Evolutionary conservation across 2,329 filamentous ascomycete genomes (phyloP), one percentile per base, ranked within the genome.

Genomic region (Penicillium frequentans): DNA sequence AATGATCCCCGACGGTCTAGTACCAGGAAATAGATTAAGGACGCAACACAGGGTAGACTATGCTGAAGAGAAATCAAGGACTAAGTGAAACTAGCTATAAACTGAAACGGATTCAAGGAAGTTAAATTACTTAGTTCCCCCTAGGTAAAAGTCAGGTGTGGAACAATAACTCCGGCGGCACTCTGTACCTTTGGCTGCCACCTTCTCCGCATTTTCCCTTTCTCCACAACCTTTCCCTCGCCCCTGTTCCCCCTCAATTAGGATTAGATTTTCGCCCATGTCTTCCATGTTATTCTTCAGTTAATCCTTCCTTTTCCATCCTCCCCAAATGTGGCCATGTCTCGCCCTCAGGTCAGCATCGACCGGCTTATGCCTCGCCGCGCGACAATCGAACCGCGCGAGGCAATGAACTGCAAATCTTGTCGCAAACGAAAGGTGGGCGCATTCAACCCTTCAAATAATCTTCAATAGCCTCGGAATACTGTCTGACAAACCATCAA

Each of bases 401-500:
- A 96, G 80, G 90, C 90, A 33, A 96, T 96, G 91, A 96, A 96
- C 75, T 96, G 91, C 85, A 96, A 96, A 76, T 95, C 90, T 55
- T 96, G 91, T 80, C 86, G 91, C 66, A 96, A 96, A 77, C 84
- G 91, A 78, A 96, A 96, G 88, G 91, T 93, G 75, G 48, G 79
- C 51, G 24, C 46, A 26, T 26, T n/a, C 45, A 27, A 16, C 11
- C 31, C 11, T 13, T 33, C 26, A 2, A 11, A 49, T 10, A 11
- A 35, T 5, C 21, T 6, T 11, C 5, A 1, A 3, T 8, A 37
- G 10, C 13, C 31, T 37, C 9, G 13, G 23, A 37, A 10, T 14
- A 21, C 3, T 16, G 13, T 13, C 26, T 49, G 13, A 51, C 10
- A 19, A 11, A 7, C 0, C 1, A 16, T 14, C 39, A 13, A 13